Evolutionary conservation across 2,329 filamentous ascomycete species (phyloP).

Genomic region (Penicillium palitans): DNA sequence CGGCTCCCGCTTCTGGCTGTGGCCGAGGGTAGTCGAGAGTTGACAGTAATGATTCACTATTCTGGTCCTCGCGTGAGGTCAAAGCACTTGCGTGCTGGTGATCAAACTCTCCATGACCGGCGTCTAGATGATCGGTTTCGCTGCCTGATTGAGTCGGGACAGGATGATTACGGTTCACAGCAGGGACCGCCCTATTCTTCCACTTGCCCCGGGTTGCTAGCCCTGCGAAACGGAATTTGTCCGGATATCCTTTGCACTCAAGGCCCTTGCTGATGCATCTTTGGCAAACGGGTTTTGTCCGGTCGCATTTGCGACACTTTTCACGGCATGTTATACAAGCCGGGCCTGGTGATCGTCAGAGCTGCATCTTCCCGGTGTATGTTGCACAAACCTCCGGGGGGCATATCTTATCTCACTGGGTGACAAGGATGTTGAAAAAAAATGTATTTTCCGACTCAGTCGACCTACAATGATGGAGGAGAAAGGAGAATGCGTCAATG

Average conservation of each 20-base stretch:
- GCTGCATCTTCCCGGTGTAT: background rate
- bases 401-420: background rate
- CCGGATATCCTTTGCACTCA: slow-evolving; percentile 34
- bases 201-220: slow-evolving; percentile 35
- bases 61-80: too few species aligned
- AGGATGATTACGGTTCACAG: background rate
- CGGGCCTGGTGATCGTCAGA: slow-evolving; percentile 23
- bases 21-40: background rate
- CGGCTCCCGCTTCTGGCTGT: background rate
- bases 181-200: slow-evolving; percentile 28
- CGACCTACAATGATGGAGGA: background rate
- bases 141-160: background rate
- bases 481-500: background rate
- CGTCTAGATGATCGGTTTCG: background rate
- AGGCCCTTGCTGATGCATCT: slow-evolving; percentile 34
- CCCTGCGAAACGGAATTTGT: slow-evolving; percentile 35
- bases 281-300: slow-evolving; percentile 31
- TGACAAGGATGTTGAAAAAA: background rate
- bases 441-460: background rate
- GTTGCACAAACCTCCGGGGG: background rate
- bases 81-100: background rate
- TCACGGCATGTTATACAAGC: slow-evolving; percentile 37
- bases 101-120: background rate
- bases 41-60: background rate
- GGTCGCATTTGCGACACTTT: slow-evolving; percentile 37